Conservation (phyloP, 257 asterid genomes). For the Salvia splendens region DNA sequence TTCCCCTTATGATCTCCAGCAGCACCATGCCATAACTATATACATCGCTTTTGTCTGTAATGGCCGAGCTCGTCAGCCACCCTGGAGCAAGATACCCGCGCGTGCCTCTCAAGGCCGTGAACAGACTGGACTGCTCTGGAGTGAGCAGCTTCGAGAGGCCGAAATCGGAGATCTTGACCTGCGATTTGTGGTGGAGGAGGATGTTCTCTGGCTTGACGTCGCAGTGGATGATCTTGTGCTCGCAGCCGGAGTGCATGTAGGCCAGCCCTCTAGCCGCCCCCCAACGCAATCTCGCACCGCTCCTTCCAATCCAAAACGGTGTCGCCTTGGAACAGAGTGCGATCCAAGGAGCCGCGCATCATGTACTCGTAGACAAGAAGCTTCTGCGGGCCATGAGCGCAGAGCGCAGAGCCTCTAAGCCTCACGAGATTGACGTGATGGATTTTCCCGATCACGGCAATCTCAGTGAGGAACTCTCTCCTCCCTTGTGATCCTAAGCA, state of each 20-base stretch:
- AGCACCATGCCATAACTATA: slow-evolving; percentile 83
- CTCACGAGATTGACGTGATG: slow-evolving; percentile 76
- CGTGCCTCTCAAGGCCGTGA: slow-evolving; percentile 82
- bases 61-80: slow-evolving; percentile 82
- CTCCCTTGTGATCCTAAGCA: slow-evolving; percentile 63
- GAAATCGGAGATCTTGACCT: slow-evolving; percentile 77
- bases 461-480: slow-evolving; percentile 70
- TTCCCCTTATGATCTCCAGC: slow-evolving; percentile 72
- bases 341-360: slow-evolving; percentile 78
- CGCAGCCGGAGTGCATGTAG: slow-evolving; percentile 77
- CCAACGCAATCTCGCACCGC: slow-evolving; percentile 68
- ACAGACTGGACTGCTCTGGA: slow-evolving; percentile 63
- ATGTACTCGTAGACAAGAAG: slow-evolving; percentile 76
- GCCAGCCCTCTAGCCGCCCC: slow-evolving; percentile 84
- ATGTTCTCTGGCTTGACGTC: slow-evolving; percentile 88
- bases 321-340: slow-evolving; percentile 51
- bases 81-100: slow-evolving; percentile 84
- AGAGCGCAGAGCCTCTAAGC: slow-evolving; percentile 68
- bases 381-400: slow-evolving; percentile 56
- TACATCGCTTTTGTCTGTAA: slow-evolving; percentile 78
- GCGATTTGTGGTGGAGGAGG: slow-evolving; percentile 65
- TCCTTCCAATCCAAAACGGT: slow-evolving; percentile 67
- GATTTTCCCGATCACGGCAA: slow-evolving; percentile 71
- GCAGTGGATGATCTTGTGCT: slow-evolving; percentile 78
- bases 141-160: slow-evolving; percentile 82